Evolutionary conservation across 2,329 filamentous ascomycete species (phyloP).

Genomic region (Ascosphaera apis): DNA sequence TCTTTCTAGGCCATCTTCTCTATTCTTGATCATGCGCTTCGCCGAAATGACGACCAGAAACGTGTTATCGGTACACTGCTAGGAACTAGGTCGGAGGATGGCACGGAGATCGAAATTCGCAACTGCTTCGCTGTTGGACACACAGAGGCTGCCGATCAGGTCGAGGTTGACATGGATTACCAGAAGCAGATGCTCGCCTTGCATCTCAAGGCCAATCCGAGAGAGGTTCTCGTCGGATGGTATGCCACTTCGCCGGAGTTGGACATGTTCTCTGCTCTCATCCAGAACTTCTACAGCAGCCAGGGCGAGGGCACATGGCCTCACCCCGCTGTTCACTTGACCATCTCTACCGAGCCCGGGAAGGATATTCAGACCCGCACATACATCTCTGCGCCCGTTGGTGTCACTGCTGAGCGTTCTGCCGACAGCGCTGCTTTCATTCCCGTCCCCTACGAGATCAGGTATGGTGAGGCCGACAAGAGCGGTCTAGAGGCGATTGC

Average conservation of each 20-base stretch:
- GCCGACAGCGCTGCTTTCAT: constrained; percentile 95
- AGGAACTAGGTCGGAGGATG: constrained; percentile 84
- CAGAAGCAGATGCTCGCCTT: constrained; percentile 98
- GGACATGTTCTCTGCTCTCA: constrained; percentile 94
- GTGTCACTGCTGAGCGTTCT: constrained; percentile 81
- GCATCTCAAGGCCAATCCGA: constrained; percentile 80
- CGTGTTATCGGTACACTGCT: constrained; percentile 93
- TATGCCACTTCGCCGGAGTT: constrained; percentile 93
- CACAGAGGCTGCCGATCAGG: constrained; percentile 94
- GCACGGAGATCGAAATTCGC: constrained; percentile 84
- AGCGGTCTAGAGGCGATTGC: constrained; percentile 64
- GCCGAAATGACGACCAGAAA: constrained; percentile 76
- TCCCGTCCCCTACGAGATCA: constrained; percentile 83
- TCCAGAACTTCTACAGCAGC: constrained; percentile 97
- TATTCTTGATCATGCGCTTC: constrained; percentile 69
- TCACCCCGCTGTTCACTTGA: constrained; percentile 92
- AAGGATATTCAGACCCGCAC: constrained; percentile 73
- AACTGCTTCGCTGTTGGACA: constrained; percentile 96
- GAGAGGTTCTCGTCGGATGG: constrained; percentile 89
- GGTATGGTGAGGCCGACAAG: constrained; percentile 61
- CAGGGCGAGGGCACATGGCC: constrained; percentile 94
- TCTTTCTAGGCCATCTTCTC: constrained; percentile 35
- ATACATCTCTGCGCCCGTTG: constrained; percentile 89
- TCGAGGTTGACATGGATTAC: constrained; percentile 99
- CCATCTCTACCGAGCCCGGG: constrained; percentile 72